These are phyloP conservation scores for Flaveria brownii DNA, from an alignment of 129 eudicot genomes.

Conservation along the genomic window DNA sequence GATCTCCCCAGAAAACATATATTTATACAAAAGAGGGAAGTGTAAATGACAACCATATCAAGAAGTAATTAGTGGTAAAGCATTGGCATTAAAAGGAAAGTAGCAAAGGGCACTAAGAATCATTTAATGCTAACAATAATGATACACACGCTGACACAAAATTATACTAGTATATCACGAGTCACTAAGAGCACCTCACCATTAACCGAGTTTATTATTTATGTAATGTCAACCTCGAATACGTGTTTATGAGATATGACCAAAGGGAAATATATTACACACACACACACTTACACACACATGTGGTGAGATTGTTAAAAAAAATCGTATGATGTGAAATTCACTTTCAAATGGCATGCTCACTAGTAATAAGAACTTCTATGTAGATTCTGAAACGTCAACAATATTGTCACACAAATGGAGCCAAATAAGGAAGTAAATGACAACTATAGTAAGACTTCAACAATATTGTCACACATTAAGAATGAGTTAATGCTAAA, in stretches of 20 bases:
- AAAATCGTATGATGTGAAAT: too few species aligned
- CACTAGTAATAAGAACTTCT: too few species aligned
- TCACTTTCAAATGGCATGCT: too few species aligned
- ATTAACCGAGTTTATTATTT: conserved; percentile 6
- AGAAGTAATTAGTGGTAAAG: background rate
- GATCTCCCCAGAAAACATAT: conserved; percentile 11
- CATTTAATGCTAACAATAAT: background rate
- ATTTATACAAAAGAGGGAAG: background rate
- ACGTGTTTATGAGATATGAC: background rate
- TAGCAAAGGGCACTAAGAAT: background rate
- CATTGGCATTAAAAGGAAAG: background rate
- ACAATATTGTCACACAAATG: too few species aligned
- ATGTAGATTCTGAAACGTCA: too few species aligned
- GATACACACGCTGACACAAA: conserved; percentile 7
- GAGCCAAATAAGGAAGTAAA: too few species aligned
- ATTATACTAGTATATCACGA: background rate
- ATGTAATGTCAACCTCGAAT: background rate
- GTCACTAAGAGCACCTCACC: conserved; percentile 5
- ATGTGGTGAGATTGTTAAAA: too few species aligned
- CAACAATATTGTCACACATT: too few species aligned
- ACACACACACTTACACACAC: background rate
- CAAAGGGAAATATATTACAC: background rate
- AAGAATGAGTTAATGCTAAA: too few species aligned
- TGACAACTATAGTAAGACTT: too few species aligned
- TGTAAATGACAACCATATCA: background rate